A percentile compares a stretch with the other conserved stretches of the same genome.
Evolutionary conservation across 164 flowering plant genomes (phyloP).

Genomic region (Brasenia schreberi): DNA sequence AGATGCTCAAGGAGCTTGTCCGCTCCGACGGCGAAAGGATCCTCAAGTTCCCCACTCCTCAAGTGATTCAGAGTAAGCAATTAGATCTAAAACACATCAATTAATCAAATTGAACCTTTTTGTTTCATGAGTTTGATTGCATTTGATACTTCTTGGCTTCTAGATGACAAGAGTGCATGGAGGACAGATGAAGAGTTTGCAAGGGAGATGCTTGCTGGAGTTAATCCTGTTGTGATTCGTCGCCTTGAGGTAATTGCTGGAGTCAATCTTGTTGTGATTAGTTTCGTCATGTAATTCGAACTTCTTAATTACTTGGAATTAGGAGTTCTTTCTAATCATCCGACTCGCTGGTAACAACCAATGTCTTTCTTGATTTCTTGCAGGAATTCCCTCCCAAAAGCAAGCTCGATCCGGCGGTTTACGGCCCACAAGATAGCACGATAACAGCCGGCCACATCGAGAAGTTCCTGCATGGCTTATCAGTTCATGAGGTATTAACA

Average conservation of each 20-base stretch:
- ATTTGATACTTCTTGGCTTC: not conserved
- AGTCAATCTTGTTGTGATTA: not conserved
- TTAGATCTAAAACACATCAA: not conserved
- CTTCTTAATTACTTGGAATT: too few relatives aligned
- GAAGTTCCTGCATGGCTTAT: constrained; percentile 43
- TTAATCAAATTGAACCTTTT: not conserved
- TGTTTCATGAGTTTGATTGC: not conserved
- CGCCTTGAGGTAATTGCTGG: constrained; percentile 39
- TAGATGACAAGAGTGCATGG: constrained; percentile 72
- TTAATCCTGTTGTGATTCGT: constrained; percentile 67
- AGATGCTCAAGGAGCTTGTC: constrained; percentile 56
- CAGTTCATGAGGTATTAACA: constrained; percentile 38
- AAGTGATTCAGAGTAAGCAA: constrained; percentile 39
- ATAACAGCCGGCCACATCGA: constrained; percentile 49
- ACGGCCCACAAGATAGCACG: constrained; percentile 56
- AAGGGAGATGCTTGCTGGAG: constrained; percentile 91
- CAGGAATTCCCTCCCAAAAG: constrained; percentile 84
- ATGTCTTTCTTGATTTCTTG: not conserved
- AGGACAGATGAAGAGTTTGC: constrained; percentile 90
- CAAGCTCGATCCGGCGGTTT: constrained; percentile 45
- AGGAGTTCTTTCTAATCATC: too few relatives aligned
- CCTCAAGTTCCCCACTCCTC: constrained; percentile 66
- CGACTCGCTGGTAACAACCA: not conserved
- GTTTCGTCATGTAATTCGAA: too few relatives aligned
- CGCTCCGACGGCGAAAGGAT: constrained; percentile 55